Percentiles rank a stretch among this genome's conserved stretches.
phyloP scores from a whole-genome alignment of 495 filamentous ascomycete genomes.

The Zalerion maritima region DNA sequence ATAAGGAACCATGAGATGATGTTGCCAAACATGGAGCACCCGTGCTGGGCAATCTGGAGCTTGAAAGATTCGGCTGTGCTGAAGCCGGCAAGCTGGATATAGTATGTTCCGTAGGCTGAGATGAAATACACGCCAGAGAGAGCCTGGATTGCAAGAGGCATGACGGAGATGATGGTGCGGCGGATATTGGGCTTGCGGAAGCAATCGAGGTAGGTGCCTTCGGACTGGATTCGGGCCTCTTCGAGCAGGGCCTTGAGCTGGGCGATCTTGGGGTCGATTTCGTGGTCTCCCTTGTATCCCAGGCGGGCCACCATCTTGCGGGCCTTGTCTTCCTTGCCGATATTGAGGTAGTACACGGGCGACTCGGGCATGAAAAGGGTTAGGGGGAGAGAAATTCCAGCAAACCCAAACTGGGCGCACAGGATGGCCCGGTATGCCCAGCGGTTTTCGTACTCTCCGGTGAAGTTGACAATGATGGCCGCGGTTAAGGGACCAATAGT shows the following conservation, averaged over 20 bases:
- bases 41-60: constrained; percentile 19
- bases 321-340: constrained; percentile 22
- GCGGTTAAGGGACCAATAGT: constrained; percentile 16
- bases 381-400: constrained; percentile 8
- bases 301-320: constrained; percentile 11
- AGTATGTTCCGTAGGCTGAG: constrained; percentile 19
- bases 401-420: constrained; percentile 15
- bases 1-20: constrained; percentile 17
- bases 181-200: constrained; percentile 20
- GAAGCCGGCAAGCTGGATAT: constrained; percentile 18
- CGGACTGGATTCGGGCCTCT: constrained; percentile 16
- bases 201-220: constrained; percentile 21
- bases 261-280: constrained; percentile 7
- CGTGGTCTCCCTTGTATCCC: constrained; percentile 6
- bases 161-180: constrained; percentile 19
- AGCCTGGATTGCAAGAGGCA: constrained; percentile 18
- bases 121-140: constrained; percentile 17
- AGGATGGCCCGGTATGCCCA: constrained; percentile 22
- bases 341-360: constrained; percentile 13
- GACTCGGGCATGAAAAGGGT: constrained; percentile 12
- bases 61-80: constrained; percentile 13
- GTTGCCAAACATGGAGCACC: constrained; percentile 18
- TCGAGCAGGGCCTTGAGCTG: constrained; percentile 8
- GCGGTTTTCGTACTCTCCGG: constrained; percentile 10
- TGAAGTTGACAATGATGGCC: constrained; percentile 15